phyloP scores from a whole-genome alignment of 768 basidiomycete species.

The Rhizopogon rudus region DNA sequence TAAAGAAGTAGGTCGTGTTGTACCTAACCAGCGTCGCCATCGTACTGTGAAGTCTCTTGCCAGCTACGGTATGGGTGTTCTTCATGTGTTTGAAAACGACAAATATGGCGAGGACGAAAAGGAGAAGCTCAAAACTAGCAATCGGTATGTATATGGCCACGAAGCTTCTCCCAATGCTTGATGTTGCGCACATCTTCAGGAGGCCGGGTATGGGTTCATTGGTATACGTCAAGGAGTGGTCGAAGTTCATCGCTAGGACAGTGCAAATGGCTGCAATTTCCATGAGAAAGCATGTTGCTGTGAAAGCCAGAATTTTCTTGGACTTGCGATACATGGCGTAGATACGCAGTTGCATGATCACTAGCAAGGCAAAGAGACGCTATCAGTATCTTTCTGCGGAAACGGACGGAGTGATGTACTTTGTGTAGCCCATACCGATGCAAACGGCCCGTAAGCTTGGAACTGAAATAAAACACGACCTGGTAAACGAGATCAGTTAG shows the following conservation, averaged over 20 bases:
- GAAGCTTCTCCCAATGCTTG: neutral
- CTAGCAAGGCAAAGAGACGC: neutral
- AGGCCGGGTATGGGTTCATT: slow-evolving; percentile 5
- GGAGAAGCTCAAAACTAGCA: slow-evolving; percentile 2
- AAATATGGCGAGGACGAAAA: slow-evolving; percentile 2
- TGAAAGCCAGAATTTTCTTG: neutral
- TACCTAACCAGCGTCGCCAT: slow-evolving; percentile 3
- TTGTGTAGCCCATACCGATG: slow-evolving; percentile 5
- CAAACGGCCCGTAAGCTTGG: slow-evolving; percentile 6
- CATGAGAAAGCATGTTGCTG: neutral
- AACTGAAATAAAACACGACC: slow-evolving; percentile 6
- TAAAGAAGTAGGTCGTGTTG: slow-evolving; percentile 5
- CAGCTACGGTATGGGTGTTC: neutral
- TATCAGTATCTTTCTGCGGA: neutral
- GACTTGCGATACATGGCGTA: slow-evolving; percentile 8
- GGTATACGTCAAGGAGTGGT: slow-evolving; percentile 1
- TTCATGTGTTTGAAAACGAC: slow-evolving; percentile 5
- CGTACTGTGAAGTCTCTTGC: neutral
- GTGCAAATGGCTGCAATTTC: slow-evolving; percentile 4
- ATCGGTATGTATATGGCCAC: slow-evolving; percentile 5
- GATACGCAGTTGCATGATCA: slow-evolving; percentile 7
- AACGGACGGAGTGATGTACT: neutral
- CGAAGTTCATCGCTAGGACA: slow-evolving; percentile 1
- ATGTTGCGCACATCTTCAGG: slow-evolving; percentile 3
- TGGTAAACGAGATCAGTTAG: neutral